phyloP scores from a whole-genome alignment of 2,329 filamentous ascomycete species.

The Fusarium succisae region DNA sequence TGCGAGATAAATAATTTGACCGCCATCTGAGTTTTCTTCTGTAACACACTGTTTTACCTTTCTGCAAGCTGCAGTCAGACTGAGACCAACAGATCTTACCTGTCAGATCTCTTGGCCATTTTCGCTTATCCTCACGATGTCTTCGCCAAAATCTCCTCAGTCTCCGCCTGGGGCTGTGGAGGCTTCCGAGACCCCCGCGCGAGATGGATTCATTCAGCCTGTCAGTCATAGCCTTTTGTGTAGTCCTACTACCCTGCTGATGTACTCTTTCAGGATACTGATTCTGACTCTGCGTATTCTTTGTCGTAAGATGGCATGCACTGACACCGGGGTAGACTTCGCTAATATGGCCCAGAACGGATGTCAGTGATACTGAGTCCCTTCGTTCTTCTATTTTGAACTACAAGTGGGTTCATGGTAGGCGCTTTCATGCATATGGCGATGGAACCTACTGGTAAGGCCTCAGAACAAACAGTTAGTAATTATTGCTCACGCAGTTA shows the following conservation, averaged over 20 bases:
- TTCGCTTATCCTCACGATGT: not conserved
- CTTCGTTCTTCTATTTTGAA: slow-evolving; percentile 15
- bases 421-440: slow-evolving; percentile 21
- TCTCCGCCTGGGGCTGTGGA: not conserved
- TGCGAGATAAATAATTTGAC: slow-evolving; percentile 20
- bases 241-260: not conserved
- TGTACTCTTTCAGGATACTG: slow-evolving; percentile 6
- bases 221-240: not conserved
- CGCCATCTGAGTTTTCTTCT: slow-evolving; percentile 14
- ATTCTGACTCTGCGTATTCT: slow-evolving; percentile 23
- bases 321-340: not conserved
- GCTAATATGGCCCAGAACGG: not conserved
- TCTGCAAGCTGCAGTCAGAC: not conserved
- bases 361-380: slow-evolving; percentile 21
- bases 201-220: not conserved
- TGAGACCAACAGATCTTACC: not conserved
- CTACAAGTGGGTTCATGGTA: slow-evolving; percentile 27
- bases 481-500: not conserved
- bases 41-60: not conserved
- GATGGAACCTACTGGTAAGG: slow-evolving; percentile 22
- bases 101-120: not conserved
- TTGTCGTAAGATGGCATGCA: not conserved
- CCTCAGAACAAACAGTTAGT: rapidly evolving
- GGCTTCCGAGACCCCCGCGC: not conserved
- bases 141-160: not conserved